These are phyloP conservation scores for Boletus reticuloceps DNA, from an alignment of 768 basidiomycete species.

Conservation along the genomic window DNA sequence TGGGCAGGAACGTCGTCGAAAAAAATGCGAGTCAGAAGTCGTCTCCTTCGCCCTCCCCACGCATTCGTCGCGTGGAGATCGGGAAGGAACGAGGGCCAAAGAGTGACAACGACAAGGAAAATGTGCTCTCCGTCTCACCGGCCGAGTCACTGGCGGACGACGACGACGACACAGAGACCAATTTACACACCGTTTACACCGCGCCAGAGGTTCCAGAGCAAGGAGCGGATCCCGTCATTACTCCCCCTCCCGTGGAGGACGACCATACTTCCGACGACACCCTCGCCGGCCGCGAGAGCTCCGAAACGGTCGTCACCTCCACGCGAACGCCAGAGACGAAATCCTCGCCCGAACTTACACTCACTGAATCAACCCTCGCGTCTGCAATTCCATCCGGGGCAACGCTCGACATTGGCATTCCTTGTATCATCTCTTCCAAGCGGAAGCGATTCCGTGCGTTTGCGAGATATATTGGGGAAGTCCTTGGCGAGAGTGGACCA, in stretches of 20 bases:
- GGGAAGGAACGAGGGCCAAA: conserved; percentile 39
- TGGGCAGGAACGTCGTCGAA: conserved; percentile 12
- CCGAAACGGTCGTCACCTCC: conserved; percentile 27
- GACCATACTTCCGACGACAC: conserved; percentile 16
- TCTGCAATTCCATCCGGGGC: conserved; percentile 44
- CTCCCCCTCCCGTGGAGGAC: conserved; percentile 13
- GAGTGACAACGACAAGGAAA: conserved; percentile 19
- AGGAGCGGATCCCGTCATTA: conserved; percentile 4
- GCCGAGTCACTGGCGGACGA: conserved; percentile 32
- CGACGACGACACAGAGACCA: conserved; percentile 37
- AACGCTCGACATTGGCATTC: conserved; percentile 82
- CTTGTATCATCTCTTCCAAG: conserved; percentile 85
- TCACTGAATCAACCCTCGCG: conserved; percentile 26
- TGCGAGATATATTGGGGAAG: conserved; percentile 86
- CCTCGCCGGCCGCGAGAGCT: conserved; percentile 23
- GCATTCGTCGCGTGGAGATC: conserved; percentile 14
- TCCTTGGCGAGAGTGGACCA: conserved; percentile 74
- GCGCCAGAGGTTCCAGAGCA: conserved; percentile 15
- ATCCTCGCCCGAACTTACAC: conserved; percentile 13
- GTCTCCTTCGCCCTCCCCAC: conserved; percentile 15
- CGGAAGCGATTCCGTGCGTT: conserved; percentile 82
- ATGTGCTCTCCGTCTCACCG: conserved; percentile 13
- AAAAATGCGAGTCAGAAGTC: conserved; percentile 16
- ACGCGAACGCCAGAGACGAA: conserved; percentile 19
- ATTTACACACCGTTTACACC: conserved; percentile 19